phyloP scores from a whole-genome alignment of 2,329 filamentous ascomycete genomes.

The Periglandula ipomoeae region DNA sequence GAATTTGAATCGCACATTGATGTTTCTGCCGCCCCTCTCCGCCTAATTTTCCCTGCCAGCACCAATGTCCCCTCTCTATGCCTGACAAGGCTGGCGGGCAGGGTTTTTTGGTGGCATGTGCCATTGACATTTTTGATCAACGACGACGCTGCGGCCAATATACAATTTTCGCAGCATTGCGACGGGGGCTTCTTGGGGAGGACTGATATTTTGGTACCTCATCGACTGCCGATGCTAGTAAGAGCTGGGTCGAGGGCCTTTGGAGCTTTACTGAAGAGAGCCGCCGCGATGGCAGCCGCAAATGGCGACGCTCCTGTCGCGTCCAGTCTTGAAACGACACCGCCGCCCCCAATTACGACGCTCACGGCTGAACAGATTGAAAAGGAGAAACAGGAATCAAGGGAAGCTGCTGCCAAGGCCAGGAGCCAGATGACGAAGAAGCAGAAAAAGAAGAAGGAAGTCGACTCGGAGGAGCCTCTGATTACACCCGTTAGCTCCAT shows the following conservation, averaged over 20 bases:
- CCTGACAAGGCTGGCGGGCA: not conserved
- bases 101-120: not conserved
- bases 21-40: slow-evolving; percentile 4
- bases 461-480: not conserved
- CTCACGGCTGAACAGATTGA: slow-evolving; percentile 3
- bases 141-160: too few relatives aligned
- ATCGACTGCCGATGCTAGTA: slow-evolving; percentile 9
- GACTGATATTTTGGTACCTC: not conserved
- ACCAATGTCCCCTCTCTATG: not conserved
- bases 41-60: not conserved
- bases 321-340: slow-evolving; percentile 7
- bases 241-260: slow-evolving; percentile 10
- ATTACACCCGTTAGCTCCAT: slow-evolving; percentile 11
- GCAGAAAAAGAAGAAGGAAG: not conserved
- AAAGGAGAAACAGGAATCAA: not conserved
- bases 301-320: slow-evolving; percentile 4
- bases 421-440: not conserved
- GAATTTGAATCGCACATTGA: too few relatives aligned
- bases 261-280: slow-evolving; percentile 7
- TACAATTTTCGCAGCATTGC: not conserved
- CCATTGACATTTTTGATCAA: not conserved
- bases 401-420: not conserved
- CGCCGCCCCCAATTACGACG: not conserved
- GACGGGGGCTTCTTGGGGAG: not conserved
- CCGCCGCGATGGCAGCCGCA: slow-evolving; percentile 10